Percentiles rank a stretch among this genome's conserved stretches.
These are phyloP conservation scores for Gymnopus androsaceus DNA, from an alignment of 1,284 basidiomycete genomes.

Conservation along the genomic window DNA sequence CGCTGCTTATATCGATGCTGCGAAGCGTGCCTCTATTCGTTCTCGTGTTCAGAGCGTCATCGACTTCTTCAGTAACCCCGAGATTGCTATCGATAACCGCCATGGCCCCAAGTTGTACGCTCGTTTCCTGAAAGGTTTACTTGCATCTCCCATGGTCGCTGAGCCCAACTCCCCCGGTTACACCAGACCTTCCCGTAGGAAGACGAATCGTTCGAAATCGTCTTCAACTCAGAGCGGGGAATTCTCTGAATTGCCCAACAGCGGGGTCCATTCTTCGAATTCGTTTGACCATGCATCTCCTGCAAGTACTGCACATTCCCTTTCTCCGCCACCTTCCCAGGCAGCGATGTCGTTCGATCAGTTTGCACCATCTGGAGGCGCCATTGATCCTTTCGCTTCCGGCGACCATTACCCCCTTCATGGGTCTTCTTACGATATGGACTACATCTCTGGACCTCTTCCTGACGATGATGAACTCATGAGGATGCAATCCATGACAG, in stretches of 20 bases:
- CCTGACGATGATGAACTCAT: constrained; percentile 15
- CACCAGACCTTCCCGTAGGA: constrained; percentile 11
- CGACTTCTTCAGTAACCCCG: constrained; percentile 62
- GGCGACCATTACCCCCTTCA: constrained; percentile 1
- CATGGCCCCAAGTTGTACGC: constrained; percentile 77
- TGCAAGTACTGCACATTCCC: constrained; percentile 33
- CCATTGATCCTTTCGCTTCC: constrained; percentile 14
- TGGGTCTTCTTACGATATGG: constrained; percentile 5
- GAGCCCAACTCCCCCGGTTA: constrained; percentile 5
- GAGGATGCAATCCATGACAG: constrained; percentile 11
- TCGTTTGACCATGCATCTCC: constrained; percentile 36
- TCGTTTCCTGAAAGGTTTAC: constrained; percentile 68
- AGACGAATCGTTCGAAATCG: constrained; percentile 23
- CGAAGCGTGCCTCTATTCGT: constrained; percentile 63
- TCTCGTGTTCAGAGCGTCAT: constrained; percentile 63
- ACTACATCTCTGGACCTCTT: constrained; percentile 4
- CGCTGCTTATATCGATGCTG: constrained; percentile 52
- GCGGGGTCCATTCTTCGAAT: constrained; percentile 22
- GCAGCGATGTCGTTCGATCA: constrained; percentile 50
- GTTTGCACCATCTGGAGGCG: constrained; percentile 37
- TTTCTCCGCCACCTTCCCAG: constrained; percentile 43
- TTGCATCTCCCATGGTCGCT: constrained; percentile 46
- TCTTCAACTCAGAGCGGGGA: not conserved
- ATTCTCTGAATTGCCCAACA: constrained; percentile 3
- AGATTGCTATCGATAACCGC: constrained; percentile 72